Evolutionary conservation across 441 rosid species (phyloP), one percentile per base, ranked within the genome.

Genomic region (Populus hybrid): DNA sequence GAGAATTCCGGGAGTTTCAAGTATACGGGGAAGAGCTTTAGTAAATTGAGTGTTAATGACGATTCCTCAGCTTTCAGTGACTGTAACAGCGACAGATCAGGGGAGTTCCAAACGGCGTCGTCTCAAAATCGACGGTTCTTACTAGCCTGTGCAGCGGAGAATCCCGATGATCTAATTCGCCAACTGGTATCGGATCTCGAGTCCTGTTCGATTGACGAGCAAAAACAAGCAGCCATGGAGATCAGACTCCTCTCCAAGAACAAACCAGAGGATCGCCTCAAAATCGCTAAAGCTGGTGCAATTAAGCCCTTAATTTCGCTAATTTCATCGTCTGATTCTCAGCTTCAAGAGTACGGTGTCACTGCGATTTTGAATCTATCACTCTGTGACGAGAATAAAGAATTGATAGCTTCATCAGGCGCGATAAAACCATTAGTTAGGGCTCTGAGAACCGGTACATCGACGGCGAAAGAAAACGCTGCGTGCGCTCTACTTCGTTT

Each of bases 201-300:
- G 34, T 92, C 98, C 84, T 87, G 82, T 70, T 89, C 91, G 75
- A 84, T 93, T 80, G 94, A 92, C 18, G 93, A 89, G 80, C 94
- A 88, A 80, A 95, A 92, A 88, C 98, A 91, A 71, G 98, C 99
- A 23, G 99, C 97, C 50, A 85, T 95, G 97, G 98, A 95, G 89
- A 88, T 94, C 82, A 85, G 98, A 71, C 92, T 95, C 61, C 85
- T 94, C 71, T 92, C 99, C 28, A 95, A 94, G 87, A 89, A 95
- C 88, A 91, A 88, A 72, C 82, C 93, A 1, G 97, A 93, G 84
- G 89, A 92, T 64, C 98, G 97, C 71, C 79, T 90, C 84, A 90
- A 91, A 84, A 92, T 95, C 69, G 98, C 94, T 4, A 85, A 85
- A 72, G 89, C 91, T 1, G 99, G 99, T 1, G 98, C 98, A 46